Evolutionary conservation across 257 asterid genomes (phyloP), one percentile per base, ranked within the genome.

Genomic region (Nicotiana noctiflora): DNA sequence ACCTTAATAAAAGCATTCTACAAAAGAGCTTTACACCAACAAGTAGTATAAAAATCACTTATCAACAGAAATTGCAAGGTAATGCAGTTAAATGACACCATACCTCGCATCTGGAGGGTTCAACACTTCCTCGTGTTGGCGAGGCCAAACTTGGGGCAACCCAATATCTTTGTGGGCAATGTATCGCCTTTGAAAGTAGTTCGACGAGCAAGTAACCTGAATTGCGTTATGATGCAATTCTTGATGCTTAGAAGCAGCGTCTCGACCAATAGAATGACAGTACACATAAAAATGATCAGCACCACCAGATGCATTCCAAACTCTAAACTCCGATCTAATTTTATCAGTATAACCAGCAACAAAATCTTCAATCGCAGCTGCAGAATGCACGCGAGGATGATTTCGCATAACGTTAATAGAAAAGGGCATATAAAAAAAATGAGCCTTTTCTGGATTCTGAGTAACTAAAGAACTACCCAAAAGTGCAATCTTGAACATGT

Each of bases 111-210:
- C 82, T 0, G 92, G 94, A 82, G 91, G 91, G 83, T 84, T 86
- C 88, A 85, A 68, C 29, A 53, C 61, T 32, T 60, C 19, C 46
- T 82, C 81, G 8, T 77, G 29, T 5, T 10, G 84, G 13, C 93
- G 96, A 32, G 98, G 98, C 98, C 98, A 92, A 77, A 93, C 86
- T 85, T 93, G 97, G 76, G 98, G 97, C 77, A 93, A 60, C 7
- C 92, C 86, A 2, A 92, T 81, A 67, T 93, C 98, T 84, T 91
- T 92, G 79, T 92, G 97, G 8, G 96, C 82, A 65, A 89, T 60
- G 66, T 90, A 92, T 7, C 90, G 88, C 91, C 94, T 89, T 89
- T 92, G 97, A 81, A 93, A 93, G 81, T 93, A 93, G 87, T 86
- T 93, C 40, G 97, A 90, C 0, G 96, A 93, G 72, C 97, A 93